Conservation (phyloP, 2,329 filamentous ascomycete genomes). For the Colletotrichum chrysophilum region DNA sequence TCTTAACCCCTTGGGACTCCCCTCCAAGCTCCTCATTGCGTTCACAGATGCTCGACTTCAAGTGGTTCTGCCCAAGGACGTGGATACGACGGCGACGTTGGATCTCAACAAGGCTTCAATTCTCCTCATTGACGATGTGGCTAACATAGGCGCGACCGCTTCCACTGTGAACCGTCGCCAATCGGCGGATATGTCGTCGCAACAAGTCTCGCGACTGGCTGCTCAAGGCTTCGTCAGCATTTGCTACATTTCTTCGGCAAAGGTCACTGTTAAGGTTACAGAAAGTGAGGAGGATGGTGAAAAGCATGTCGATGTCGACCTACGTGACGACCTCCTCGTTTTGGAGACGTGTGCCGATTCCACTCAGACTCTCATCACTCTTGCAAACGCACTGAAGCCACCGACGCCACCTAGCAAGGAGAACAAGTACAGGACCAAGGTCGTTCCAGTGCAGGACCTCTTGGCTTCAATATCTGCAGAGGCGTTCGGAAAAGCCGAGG, state of each 20-base stretch:
- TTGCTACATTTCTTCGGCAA: constrained; percentile 85
- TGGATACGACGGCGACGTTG: constrained; percentile 66
- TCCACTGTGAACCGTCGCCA: constrained; percentile 25
- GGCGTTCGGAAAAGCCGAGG: constrained; percentile 70
- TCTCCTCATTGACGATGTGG: constrained; percentile 79
- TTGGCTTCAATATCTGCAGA: constrained; percentile 90
- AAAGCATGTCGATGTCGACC: constrained; percentile 77
- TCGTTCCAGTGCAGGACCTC: constrained; percentile 86
- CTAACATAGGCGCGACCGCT: constrained; percentile 26
- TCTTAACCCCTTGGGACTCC: constrained; percentile 77
- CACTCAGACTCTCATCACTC: constrained; percentile 85
- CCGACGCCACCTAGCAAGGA: constrained; percentile 83
- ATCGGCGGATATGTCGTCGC: constrained; percentile 44
- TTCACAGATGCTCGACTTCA: constrained; percentile 78
- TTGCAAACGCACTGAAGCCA: constrained; percentile 81
- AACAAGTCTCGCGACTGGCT: constrained; percentile 62
- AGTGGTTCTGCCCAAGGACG: constrained; percentile 69
- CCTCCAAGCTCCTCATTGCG: constrained; percentile 79
- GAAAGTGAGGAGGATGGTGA: constrained; percentile 61
- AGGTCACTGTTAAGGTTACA: constrained; percentile 66
- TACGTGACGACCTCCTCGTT: constrained; percentile 85
- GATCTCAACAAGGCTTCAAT: constrained; percentile 82
- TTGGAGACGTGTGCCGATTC: constrained; percentile 97
- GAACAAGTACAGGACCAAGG: constrained; percentile 84
- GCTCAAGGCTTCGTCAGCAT: constrained; percentile 82